phyloP scores from a whole-genome alignment of 2,329 filamentous ascomycete genomes.

The Fusarium compactum region DNA sequence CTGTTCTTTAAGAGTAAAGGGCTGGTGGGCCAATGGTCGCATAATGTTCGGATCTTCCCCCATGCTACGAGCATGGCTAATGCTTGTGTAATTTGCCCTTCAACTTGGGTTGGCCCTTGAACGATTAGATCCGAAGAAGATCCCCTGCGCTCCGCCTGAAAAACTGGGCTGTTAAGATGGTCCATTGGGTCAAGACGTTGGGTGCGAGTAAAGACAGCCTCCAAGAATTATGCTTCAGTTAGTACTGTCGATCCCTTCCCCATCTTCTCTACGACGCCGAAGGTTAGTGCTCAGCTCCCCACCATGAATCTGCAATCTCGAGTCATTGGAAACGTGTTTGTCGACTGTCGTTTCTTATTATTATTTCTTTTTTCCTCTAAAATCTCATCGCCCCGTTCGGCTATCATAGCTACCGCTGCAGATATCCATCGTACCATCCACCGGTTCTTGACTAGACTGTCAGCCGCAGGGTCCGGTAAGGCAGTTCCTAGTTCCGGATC shows the following conservation, averaged over 20 bases:
- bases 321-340: conserved; percentile 1
- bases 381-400: background rate
- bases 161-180: background rate
- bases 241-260: conserved; percentile 19
- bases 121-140: background rate
- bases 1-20: conserved; percentile 1
- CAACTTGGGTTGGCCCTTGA: background rate
- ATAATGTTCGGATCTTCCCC: conserved; percentile 3
- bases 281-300: conserved; percentile 23
- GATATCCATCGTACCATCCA: background rate
- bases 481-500: background rate
- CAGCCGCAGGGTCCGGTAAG: background rate
- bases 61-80: conserved; percentile 1
- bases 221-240: conserved; percentile 3
- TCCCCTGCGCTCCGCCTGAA: background rate
- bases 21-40: conserved; percentile 1
- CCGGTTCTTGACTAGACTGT: background rate
- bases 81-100: background rate
- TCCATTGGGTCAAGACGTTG: background rate
- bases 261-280: background rate
- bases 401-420: background rate
- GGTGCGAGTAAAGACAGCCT: background rate
- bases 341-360: background rate
- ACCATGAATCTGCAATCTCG: conserved; percentile 5
- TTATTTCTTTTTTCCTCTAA: background rate